Conservation (phyloP, 192 early-diverging fungal genomes). For the Umbelopsis vinacea region DNA sequence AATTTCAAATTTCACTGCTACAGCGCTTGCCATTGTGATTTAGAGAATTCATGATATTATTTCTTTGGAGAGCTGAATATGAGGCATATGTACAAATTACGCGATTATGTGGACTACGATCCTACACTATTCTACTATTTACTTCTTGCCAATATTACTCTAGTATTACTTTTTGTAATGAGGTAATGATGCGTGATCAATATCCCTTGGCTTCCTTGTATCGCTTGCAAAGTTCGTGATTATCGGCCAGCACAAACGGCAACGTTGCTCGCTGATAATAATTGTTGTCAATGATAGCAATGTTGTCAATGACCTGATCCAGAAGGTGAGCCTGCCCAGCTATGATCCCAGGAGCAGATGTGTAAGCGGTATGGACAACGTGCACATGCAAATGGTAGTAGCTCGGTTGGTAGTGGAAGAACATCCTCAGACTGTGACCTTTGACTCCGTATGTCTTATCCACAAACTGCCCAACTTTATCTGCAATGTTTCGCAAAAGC, state of each 20-base stretch:
- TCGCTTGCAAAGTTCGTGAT: conserved; percentile 28
- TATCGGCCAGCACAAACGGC: conserved; percentile 63
- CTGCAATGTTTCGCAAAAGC: conserved; percentile 65
- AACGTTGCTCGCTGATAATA: conserved; percentile 71
- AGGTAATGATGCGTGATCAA: too few relatives aligned
- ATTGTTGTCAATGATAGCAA: conserved; percentile 59
- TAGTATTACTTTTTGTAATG: too few relatives aligned
- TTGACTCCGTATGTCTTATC: conserved; percentile 50
- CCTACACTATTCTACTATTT: too few relatives aligned
- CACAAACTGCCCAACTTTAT: conserved; percentile 51
- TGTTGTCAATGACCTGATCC: conserved; percentile 71
- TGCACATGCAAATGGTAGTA: conserved; percentile 88
- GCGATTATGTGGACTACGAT: too few relatives aligned
- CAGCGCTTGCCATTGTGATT: too few relatives aligned
- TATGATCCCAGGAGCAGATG: conserved; percentile 55
- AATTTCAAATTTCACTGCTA: too few relatives aligned
- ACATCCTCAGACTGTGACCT: conserved; percentile 65
- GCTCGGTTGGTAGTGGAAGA: conserved; percentile 81
- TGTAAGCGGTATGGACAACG: conserved; percentile 66
- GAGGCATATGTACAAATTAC: too few relatives aligned
- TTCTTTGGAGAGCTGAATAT: too few relatives aligned
- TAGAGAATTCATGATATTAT: too few relatives aligned
- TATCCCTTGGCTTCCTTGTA: not conserved
- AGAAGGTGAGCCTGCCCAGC: conserved; percentile 73
- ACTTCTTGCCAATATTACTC: too few relatives aligned